Conservation (phyloP, 805 yeast species). For the Kregervanrija pseudodelftensis region DNA sequence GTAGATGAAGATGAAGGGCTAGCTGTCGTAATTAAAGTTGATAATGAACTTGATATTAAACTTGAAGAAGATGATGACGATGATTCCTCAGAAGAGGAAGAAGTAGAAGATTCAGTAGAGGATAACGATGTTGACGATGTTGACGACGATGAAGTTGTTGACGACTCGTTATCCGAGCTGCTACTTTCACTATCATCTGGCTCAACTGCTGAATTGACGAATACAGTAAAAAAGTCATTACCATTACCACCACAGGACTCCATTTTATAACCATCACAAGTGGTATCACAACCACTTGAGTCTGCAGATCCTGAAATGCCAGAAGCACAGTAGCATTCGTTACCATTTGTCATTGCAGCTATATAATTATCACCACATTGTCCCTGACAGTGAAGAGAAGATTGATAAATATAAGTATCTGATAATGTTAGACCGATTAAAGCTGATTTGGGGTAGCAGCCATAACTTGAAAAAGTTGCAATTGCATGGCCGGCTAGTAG, state of each 20-base stretch:
- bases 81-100: conserved; percentile 9
- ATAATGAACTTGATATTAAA: conserved; percentile 9
- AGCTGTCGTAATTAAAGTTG: conserved; percentile 8
- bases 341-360: conserved; percentile 41
- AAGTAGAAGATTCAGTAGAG: conserved; percentile 11
- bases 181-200: conserved; percentile 6
- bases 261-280: conserved; percentile 55
- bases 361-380: conserved; percentile 39
- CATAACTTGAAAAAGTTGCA: conserved; percentile 16
- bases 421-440: conserved; percentile 27
- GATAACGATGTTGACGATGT: conserved; percentile 13
- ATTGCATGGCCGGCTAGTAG: not conserved
- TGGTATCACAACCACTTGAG: conserved; percentile 33
- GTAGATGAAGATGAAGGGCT: conserved; percentile 10
- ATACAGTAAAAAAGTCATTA: conserved; percentile 40
- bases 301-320: conserved; percentile 25
- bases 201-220: conserved; percentile 22
- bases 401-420: conserved; percentile 51
- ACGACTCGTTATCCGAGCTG: conserved; percentile 13
- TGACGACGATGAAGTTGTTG: conserved; percentile 13
- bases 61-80: conserved; percentile 11
- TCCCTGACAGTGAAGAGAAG: conserved; percentile 51
- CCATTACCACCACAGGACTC: conserved; percentile 56
- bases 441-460: conserved; percentile 24
- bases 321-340: conserved; percentile 62